phyloP scores from a whole-genome alignment of 1,139 yeast species.

The Maudiozyma humilis region DNA sequence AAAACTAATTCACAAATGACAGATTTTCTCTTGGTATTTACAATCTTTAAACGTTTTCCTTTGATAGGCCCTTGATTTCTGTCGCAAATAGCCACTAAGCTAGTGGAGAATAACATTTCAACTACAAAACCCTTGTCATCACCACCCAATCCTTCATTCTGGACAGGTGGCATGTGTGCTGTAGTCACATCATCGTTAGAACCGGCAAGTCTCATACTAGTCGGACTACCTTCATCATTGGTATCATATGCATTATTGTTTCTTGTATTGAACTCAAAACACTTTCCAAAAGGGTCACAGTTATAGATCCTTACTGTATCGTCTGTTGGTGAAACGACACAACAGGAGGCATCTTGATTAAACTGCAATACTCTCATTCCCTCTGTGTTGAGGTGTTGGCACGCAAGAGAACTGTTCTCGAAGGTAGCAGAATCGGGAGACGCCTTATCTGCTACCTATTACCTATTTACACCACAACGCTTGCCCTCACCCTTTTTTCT shows the following conservation, averaged over 20 bases:
- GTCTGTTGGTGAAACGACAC: slow-evolving; percentile 21
- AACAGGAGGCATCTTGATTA: slow-evolving; percentile 31
- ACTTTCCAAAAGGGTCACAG: slow-evolving; percentile 32
- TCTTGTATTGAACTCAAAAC: slow-evolving; percentile 25
- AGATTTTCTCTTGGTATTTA: slow-evolving; percentile 49
- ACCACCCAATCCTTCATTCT: neutral
- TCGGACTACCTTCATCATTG: neutral
- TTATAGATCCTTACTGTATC: slow-evolving; percentile 24
- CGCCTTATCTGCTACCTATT: too few relatives aligned
- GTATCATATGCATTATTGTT: neutral
- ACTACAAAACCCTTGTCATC: slow-evolving; percentile 31
- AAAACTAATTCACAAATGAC: slow-evolving; percentile 49
- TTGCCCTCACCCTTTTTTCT: neutral
- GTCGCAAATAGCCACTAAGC: slow-evolving; percentile 53
- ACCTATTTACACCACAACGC: neutral
- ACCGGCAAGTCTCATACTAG: neutral
- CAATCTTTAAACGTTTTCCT: slow-evolving; percentile 47
- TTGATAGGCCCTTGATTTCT: slow-evolving; percentile 36
- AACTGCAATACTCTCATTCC: slow-evolving; percentile 26
- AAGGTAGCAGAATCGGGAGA: too few relatives aligned
- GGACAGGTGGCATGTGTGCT: neutral
- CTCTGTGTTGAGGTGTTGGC: neutral
- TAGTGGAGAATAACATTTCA: slow-evolving; percentile 65
- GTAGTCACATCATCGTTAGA: slow-evolving; percentile 2
- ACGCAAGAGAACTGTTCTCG: too few relatives aligned